Conservation (phyloP, 768 basidiomycete species). For the Hydnum rufescens region DNA sequence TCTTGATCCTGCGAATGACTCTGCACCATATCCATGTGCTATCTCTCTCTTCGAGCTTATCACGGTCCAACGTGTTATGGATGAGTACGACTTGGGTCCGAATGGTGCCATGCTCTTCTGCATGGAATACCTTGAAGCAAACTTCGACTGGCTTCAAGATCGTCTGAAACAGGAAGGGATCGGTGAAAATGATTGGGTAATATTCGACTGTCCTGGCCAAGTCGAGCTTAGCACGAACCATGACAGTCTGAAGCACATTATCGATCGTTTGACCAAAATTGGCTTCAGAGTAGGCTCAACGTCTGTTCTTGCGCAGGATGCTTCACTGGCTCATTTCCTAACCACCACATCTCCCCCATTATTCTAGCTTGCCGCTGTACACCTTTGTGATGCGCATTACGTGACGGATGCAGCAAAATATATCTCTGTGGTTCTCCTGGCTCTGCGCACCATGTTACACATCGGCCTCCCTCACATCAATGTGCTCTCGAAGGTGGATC, state of each 20-base stretch:
- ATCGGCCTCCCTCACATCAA: conserved; percentile 96
- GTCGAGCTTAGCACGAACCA: conserved; percentile 97
- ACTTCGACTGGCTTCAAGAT: conserved; percentile 46
- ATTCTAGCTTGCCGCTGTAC: conserved; percentile 73
- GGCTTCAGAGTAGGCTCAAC: conserved; percentile 59
- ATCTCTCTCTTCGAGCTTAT: conserved; percentile 73
- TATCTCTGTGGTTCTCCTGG: conserved; percentile 76
- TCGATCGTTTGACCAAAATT: conserved; percentile 46
- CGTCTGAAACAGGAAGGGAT: conserved; percentile 51
- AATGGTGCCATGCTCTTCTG: conserved; percentile 95
- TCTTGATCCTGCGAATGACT: conserved; percentile 85
- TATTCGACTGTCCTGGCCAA: conserved; percentile 94
- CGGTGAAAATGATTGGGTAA: conserved; percentile 53
- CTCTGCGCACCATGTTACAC: conserved; percentile 93
- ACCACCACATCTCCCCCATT: background rate
- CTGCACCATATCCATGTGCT: conserved; percentile 78
- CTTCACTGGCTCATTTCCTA: background rate
- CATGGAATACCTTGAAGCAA: conserved; percentile 91
- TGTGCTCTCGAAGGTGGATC: conserved; percentile 87
- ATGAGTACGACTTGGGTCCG: conserved; percentile 65
- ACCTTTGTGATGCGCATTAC: conserved; percentile 93
- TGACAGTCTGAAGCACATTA: conserved; percentile 64
- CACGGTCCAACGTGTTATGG: conserved; percentile 74
- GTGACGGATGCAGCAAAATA: conserved; percentile 94
- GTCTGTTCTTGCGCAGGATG: background rate